A percentile compares a stretch with the other conserved stretches of the same genome.
phyloP scores from a whole-genome alignment of 2,329 filamentous ascomycete genomes.

The Madurella fahalii region DNA sequence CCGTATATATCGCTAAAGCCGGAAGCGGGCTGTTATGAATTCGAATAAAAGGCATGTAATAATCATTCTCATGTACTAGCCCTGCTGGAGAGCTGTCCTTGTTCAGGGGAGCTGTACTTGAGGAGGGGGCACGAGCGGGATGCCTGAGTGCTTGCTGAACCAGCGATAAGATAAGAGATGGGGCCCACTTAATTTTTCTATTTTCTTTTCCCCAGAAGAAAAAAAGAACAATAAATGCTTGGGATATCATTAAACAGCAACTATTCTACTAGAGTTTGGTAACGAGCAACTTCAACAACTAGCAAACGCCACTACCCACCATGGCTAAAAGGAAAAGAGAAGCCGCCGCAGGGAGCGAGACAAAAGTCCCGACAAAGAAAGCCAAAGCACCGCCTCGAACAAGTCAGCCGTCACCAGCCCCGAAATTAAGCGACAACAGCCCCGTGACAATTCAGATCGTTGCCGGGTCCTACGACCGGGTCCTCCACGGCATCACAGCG shows the following conservation, averaged over 20 bases:
- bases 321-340: slow-evolving; percentile 33
- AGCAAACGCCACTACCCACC: slow-evolving; percentile 7
- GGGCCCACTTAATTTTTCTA: slow-evolving; percentile 16
- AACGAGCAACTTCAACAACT: not conserved
- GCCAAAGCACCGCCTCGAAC: slow-evolving; percentile 14
- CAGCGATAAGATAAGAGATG: slow-evolving; percentile 16
- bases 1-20: slow-evolving; percentile 3
- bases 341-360: slow-evolving; percentile 17
- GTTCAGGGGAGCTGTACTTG: too few species aligned
- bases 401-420: slow-evolving; percentile 7
- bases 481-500: slow-evolving; percentile 87
- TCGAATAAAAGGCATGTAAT: too few species aligned
- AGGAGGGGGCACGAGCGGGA: too few species aligned
- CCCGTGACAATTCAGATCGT: slow-evolving; percentile 74
- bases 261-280: not conserved
- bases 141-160: too few species aligned
- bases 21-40: not conserved
- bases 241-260: not conserved
- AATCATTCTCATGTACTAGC: too few species aligned
- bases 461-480: slow-evolving; percentile 88
- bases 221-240: slow-evolving; percentile 1
- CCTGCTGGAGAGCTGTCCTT: too few species aligned
- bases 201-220: too few species aligned
- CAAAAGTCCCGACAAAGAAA: slow-evolving; percentile 20
- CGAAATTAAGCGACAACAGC: slow-evolving; percentile 24